Percentiles rank a stretch among this genome's conserved stretches.
These are phyloP conservation scores for Manihot esculenta DNA, from an alignment of 441 rosid genomes.

Conservation along the genomic window DNA sequence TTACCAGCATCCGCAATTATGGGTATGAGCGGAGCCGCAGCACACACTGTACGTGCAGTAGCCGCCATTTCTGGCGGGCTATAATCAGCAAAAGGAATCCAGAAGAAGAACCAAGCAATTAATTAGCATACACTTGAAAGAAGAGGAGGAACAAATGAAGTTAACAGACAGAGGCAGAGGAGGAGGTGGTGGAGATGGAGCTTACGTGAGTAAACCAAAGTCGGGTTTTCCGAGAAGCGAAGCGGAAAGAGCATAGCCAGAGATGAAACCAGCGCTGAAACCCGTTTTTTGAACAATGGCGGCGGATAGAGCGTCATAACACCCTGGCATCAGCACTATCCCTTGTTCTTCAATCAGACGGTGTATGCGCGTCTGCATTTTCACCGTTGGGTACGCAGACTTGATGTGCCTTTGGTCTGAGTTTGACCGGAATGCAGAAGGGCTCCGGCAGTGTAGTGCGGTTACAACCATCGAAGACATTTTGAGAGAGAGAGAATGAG, in stretches of 20 bases:
- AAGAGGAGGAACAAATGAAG: background rate
- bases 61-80: slow-evolving; percentile 55
- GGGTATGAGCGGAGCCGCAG: slow-evolving; percentile 42
- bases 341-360: slow-evolving; percentile 36
- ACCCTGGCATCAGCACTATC: slow-evolving; percentile 42
- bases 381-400: no score
- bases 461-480: no score
- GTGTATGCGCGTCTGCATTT: no score
- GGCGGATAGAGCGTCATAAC: slow-evolving; percentile 53
- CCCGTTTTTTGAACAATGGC: slow-evolving; percentile 46
- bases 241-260: slow-evolving; percentile 54
- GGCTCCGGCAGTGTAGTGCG: no score
- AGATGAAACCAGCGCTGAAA: slow-evolving; percentile 44
- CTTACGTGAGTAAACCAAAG: slow-evolving; percentile 46
- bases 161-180: background rate
- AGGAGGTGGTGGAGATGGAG: background rate
- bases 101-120: background rate
- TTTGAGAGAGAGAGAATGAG: no score
- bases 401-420: no score
- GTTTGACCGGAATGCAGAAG: no score
- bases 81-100: slow-evolving; percentile 16
- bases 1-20: slow-evolving; percentile 45
- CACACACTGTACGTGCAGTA: slow-evolving; percentile 41
- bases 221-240: slow-evolving; percentile 49
- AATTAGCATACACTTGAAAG: background rate